These are phyloP conservation scores for Loxodes magnus DNA, from an alignment of 73 alveolate genomes.

Conservation along the genomic window DNA sequence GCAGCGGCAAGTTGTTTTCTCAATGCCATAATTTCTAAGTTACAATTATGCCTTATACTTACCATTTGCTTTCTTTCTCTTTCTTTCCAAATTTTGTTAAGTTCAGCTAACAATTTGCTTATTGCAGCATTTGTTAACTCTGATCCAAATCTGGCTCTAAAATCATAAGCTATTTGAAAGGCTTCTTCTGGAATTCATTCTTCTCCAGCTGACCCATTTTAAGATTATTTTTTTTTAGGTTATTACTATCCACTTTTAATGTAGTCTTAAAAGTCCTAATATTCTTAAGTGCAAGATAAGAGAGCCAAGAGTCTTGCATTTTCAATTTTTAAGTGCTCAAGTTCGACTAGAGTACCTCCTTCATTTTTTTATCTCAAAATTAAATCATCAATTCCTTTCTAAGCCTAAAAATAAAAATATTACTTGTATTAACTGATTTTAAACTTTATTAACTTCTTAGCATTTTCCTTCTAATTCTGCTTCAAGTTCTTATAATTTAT, in stretches of 20 bases:
- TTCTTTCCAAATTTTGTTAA: slow-evolving; percentile 18
- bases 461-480: slow-evolving; percentile 24
- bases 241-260: not conserved
- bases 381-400: slow-evolving; percentile 20
- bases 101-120: slow-evolving; percentile 8
- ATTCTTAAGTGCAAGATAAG: slow-evolving; percentile 18
- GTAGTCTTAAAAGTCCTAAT: not conserved
- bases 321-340: slow-evolving; percentile 37
- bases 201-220: slow-evolving; percentile 2
- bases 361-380: slow-evolving; percentile 25
- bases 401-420: too few relatives aligned
- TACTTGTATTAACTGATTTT: slow-evolving; percentile 17
- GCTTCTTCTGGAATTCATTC: slow-evolving; percentile 31
- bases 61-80: slow-evolving; percentile 22
- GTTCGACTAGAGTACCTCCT: slow-evolving; percentile 21
- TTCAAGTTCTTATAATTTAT: slow-evolving; percentile 15
- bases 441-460: slow-evolving; percentile 21
- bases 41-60: not conserved
- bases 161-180: slow-evolving; percentile 1
- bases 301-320: slow-evolving; percentile 25
- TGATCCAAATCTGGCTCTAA: not conserved
- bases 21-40: slow-evolving; percentile 5
- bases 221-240: not conserved
- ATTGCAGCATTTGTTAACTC: slow-evolving; percentile 8
- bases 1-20: slow-evolving; percentile 14